These are phyloP conservation scores for Quercus phellos DNA, from an alignment of 331 rosid genomes.

Conservation along the genomic window DNA sequence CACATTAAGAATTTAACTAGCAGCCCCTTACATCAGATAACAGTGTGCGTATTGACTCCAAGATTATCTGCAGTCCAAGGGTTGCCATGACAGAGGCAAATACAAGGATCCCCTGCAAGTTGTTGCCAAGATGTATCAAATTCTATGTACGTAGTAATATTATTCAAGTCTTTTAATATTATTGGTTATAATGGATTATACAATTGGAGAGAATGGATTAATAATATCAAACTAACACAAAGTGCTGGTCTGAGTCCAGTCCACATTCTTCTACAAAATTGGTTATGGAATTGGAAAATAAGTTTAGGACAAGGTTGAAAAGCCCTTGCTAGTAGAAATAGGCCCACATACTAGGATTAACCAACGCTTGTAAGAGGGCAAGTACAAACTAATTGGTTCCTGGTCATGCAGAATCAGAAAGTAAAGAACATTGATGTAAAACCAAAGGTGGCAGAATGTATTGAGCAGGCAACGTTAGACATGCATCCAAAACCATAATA, in stretches of 20 bases:
- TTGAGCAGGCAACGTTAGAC: neutral
- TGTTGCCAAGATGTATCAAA: neutral
- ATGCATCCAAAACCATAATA: neutral
- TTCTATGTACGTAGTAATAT: neutral
- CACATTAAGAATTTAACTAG: neutral
- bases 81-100: constrained; percentile 99
- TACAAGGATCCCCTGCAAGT: constrained; percentile 88
- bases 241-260: neutral
- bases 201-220: neutral
- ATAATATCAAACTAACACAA: neutral
- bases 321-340: neutral
- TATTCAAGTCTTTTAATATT: neutral
- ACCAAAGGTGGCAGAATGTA: neutral
- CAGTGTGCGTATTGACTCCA: constrained; percentile 79
- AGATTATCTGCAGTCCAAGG: constrained; percentile 89
- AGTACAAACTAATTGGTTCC: neutral
- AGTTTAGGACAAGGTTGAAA: neutral
- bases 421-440: neutral
- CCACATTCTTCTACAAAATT: neutral
- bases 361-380: neutral
- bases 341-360: neutral
- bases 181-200: neutral
- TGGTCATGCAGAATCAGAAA: too few species aligned
- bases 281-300: neutral
- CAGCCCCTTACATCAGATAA: constrained; percentile 54